Evolutionary conservation across 1,284 basidiomycete species (phyloP), one percentile per base, ranked within the genome.

Genomic region (Chalciporus sp.): DNA sequence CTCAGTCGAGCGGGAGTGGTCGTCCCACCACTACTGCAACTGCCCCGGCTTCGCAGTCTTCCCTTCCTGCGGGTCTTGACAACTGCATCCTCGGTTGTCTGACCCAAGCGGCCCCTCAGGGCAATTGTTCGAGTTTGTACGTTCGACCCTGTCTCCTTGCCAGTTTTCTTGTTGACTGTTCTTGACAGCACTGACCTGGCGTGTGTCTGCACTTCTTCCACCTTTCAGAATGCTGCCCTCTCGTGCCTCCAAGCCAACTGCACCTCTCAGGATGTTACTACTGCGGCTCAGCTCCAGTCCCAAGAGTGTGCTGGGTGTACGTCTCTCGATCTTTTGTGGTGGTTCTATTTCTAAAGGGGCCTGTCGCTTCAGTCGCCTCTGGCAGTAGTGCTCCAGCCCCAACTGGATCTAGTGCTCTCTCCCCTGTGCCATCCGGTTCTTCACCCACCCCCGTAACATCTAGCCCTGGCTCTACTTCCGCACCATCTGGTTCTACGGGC

Each of bases 131-230:
- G 0, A 51, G 51, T 53, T 59, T 11, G 66, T 71, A 48, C 3
- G 66, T 49, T 33, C 12, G 31, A 6, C 31, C 6, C 12, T 33
- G 31, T 16, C 31, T 33, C 11, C 4, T 33, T 33, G 12, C 14
- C 14, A 16, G 2, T 16, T 12, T 4, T 33, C 3, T 33, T 33
- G 31, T 33, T 33, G 12, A 33, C 31, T 33, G 31, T 33, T 33
- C 11, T 33, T 27, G 5, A 41, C 27, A 72, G 68, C 47, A 42
- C 69, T 0, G 47, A 68, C 45, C 1, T 68, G 8, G 0, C 29
- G 0, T 68, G 67, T n/a, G 55, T 59, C 19, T 68, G 67, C 41
- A 51, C 58, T 0, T 70, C 66, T 29, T 10, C 14, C 1, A 9
- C 57, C 2, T 68, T 64, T 65, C 68, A 69, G 19, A 0, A 4